Base-by-base conservation (phyloP, 2,329 filamentous ascomycete genomes). In the Colletotrichum liaoningense region DNA sequence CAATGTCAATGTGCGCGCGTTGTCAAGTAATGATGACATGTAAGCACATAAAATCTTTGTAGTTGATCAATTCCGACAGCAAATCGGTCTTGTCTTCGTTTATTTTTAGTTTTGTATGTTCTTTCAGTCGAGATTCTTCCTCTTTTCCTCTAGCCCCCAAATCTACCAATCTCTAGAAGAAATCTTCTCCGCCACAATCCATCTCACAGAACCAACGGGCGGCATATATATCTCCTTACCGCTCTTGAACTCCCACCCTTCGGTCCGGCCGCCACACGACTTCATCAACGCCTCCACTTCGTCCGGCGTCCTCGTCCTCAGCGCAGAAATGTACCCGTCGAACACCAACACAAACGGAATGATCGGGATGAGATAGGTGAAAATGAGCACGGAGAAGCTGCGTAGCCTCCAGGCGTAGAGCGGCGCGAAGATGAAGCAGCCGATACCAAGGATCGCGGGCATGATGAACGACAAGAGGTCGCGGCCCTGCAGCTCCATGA, bases 401-500 rank as follows among this genome's bases (percentile, higher is more conserved):
- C 84, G 81, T 84, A 85, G 88, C 75, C 87, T 87, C 82, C 86
- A 86, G 2, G 85, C 86, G 63, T 88, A 88, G 72, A 88, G 83
- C 0, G 90, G 90, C 1, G 89, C 88, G 33, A 86, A 78, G 28
- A 88, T 75, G 19, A 91, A 75, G 74, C 88, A 85, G 58, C 87
- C 85, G 54, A 89, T 75, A 7, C 89, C 88, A 70, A 92, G 85
- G 12, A 88, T 76, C 46, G 88, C 81, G 56, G 89, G 84, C 4
- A 88, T 86, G 26, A 92, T 73, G 54, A 92, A 80, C 42, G 90
- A 88, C 2, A 85, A 80, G 1, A 91, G 75, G 19, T 85, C 86
- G 38, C 93, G 89, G 76, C 92, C 91, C 80, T 94, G 93, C n/a
- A 95, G 86, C 82, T 95, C 93, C 74, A 95, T 91, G 73, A 95